phyloP scores from a whole-genome alignment of 495 filamentous ascomycete genomes.

The Glonium stellatum region DNA sequence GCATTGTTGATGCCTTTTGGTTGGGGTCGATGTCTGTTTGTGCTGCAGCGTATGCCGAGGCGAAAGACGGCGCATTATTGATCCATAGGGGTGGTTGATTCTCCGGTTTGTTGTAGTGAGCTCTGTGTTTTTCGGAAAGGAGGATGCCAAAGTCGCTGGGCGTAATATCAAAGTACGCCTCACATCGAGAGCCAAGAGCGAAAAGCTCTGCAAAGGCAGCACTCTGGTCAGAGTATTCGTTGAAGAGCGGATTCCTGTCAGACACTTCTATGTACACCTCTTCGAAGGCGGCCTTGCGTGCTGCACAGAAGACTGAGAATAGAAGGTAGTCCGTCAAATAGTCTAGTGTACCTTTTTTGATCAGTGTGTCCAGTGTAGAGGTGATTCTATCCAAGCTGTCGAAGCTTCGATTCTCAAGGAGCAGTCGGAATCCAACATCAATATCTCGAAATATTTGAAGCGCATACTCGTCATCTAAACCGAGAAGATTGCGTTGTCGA shows the following conservation, averaged over 20 bases:
- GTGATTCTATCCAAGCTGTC: slow-evolving; percentile 41
- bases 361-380: slow-evolving; percentile 34
- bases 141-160: slow-evolving; percentile 51
- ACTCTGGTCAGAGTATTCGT: slow-evolving; percentile 51
- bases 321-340: slow-evolving; percentile 46
- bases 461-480: slow-evolving; percentile 38
- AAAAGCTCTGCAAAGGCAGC: slow-evolving; percentile 56
- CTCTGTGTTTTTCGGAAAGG: slow-evolving; percentile 47
- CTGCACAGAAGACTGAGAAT: slow-evolving; percentile 50
- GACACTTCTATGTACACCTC: slow-evolving; percentile 55
- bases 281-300: slow-evolving; percentile 49
- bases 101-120: slow-evolving; percentile 39
- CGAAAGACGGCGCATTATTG: slow-evolving; percentile 45
- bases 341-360: slow-evolving; percentile 39
- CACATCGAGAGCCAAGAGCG: slow-evolving; percentile 54
- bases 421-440: slow-evolving; percentile 36
- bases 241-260: slow-evolving; percentile 54
- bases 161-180: slow-evolving; percentile 52
- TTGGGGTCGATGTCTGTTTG: slow-evolving; percentile 52
- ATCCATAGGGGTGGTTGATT: slow-evolving; percentile 48
- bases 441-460: slow-evolving; percentile 44
- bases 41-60: slow-evolving; percentile 48
- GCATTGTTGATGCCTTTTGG: slow-evolving; percentile 40
- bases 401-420: slow-evolving; percentile 41
- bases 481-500: slow-evolving; percentile 39